A percentile compares a stretch with the other conserved stretches of the same genome.
Evolutionary conservation across 108 stramenopile genomes (phyloP).

Genomic region (Nannochloropsis salina): DNA sequence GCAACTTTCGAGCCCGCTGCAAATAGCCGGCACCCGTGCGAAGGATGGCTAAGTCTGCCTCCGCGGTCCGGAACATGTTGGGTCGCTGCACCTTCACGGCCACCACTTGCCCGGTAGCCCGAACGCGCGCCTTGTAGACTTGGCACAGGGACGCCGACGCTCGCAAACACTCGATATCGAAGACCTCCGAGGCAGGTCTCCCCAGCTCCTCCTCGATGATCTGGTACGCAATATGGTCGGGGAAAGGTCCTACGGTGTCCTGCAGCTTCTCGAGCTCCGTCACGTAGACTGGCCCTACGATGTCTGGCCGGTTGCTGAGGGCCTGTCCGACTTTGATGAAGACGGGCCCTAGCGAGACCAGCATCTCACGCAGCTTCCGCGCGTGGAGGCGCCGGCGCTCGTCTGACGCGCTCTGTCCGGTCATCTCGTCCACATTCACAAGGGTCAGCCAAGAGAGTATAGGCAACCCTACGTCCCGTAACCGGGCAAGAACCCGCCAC

Average conservation of each 20-base stretch:
- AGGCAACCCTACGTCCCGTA: slow-evolving; percentile 11
- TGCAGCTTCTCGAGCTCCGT: slow-evolving; percentile 71
- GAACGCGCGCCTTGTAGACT: slow-evolving; percentile 76
- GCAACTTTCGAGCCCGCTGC: slow-evolving; percentile 51
- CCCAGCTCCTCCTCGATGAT: slow-evolving; percentile 86
- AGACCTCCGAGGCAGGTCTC: slow-evolving; percentile 56
- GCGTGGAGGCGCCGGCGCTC: background rate
- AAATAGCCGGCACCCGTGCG: slow-evolving; percentile 38
- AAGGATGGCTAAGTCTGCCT: slow-evolving; percentile 74
- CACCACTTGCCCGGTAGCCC: slow-evolving; percentile 72
- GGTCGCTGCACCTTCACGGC: slow-evolving; percentile 82
- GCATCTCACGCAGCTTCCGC: slow-evolving; percentile 20
- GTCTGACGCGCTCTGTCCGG: background rate
- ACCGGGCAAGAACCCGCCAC: background rate
- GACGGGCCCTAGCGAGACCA: slow-evolving; percentile 48
- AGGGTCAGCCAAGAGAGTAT: background rate
- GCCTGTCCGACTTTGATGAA: slow-evolving; percentile 79
- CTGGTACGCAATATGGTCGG: slow-evolving; percentile 59
- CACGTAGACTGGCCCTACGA: slow-evolving; percentile 72
- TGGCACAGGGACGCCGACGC: slow-evolving; percentile 43
- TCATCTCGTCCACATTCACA: background rate
- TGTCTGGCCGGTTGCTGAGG: slow-evolving; percentile 81
- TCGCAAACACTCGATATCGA: slow-evolving; percentile 57
- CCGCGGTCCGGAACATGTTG: slow-evolving; percentile 70
- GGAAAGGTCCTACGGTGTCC: slow-evolving; percentile 80